Evolutionary conservation across 495 filamentous ascomycete genomes (phyloP).

Genomic region (Xylaria nigripes): DNA sequence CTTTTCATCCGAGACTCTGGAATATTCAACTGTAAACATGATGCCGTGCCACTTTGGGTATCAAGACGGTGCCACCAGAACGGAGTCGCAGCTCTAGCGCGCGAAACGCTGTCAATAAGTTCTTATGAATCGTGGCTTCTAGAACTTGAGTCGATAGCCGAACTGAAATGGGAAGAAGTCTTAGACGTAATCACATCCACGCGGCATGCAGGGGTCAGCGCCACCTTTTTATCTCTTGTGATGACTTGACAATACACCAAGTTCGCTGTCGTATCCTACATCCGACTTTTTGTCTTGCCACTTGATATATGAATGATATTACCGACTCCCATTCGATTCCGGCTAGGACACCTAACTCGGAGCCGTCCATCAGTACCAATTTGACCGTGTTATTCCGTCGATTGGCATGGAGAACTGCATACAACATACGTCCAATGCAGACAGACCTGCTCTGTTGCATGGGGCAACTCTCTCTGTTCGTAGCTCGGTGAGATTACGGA

Average conservation of each 20-base stretch:
- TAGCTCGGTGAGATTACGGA: conserved; percentile 1
- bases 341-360: neutral
- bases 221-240: neutral
- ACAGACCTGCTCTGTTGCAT: neutral
- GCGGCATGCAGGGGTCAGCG: neutral
- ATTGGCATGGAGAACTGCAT: conserved; percentile 8
- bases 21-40: neutral
- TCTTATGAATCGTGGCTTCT: neutral
- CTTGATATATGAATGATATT: neutral
- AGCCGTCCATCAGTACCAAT: neutral
- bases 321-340: neutral
- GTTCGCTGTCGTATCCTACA: neutral
- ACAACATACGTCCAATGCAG: neutral
- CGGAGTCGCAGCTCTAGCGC: neutral
- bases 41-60: conserved; percentile 27
- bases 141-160: neutral
- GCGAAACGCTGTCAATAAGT: neutral
- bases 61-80: conserved; percentile 11
- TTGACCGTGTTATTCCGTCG: neutral
- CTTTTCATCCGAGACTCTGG: conserved; percentile 12
- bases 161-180: neutral
- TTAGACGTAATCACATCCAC: neutral
- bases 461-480: neutral
- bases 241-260: neutral
- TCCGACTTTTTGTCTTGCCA: neutral